Percentiles rank a stretch among this genome's conserved stretches.
These are phyloP conservation scores for Pseudocercospora ulei DNA, from an alignment of 2,329 filamentous ascomycete species.

Conservation along the genomic window DNA sequence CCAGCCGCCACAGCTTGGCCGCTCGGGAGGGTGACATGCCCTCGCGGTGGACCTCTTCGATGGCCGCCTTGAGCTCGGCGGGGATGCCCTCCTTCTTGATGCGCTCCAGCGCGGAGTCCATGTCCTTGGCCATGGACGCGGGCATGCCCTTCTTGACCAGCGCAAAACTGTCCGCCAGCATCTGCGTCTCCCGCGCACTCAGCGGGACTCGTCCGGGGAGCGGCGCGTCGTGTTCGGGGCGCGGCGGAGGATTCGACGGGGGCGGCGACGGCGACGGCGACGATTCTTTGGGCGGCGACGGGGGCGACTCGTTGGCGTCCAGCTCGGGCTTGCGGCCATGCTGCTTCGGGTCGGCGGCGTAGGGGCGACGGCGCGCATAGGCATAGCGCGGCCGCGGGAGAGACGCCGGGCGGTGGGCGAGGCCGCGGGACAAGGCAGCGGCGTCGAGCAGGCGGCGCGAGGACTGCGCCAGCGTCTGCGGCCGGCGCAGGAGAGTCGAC, in stretches of 20 bases:
- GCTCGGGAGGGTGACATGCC: conserved; percentile 53
- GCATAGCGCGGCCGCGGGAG: conserved; percentile 39
- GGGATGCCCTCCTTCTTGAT: conserved; percentile 63
- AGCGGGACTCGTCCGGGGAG: conserved; percentile 40
- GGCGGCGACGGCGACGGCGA: conserved; percentile 33
- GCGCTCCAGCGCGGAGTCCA: conserved; percentile 52
- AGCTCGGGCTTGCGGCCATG: conserved; percentile 25
- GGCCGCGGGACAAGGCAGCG: conserved; percentile 31
- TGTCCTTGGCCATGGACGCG: conserved; percentile 49
- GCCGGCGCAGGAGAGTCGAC: conserved; percentile 33
- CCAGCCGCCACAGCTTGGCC: conserved; percentile 51
- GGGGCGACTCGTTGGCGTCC: conserved; percentile 37
- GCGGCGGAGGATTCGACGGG: conserved; percentile 31
- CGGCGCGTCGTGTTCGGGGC: conserved; percentile 35
- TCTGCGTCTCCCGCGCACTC: conserved; percentile 48
- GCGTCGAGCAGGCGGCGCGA: conserved; percentile 33
- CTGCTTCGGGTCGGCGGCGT: conserved; percentile 39
- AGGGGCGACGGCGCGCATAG: conserved; percentile 38
- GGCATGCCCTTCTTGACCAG: conserved; percentile 53
- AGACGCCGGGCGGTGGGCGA: conserved; percentile 34
- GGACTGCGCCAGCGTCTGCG: conserved; percentile 31
- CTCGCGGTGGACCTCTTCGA: conserved; percentile 47
- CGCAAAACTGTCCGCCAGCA: conserved; percentile 49
- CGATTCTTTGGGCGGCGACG: conserved; percentile 36
- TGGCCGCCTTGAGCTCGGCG: conserved; percentile 54